Conservation (phyloP, 805 yeast genomes). For the Metschnikowia henanensis region DNA sequence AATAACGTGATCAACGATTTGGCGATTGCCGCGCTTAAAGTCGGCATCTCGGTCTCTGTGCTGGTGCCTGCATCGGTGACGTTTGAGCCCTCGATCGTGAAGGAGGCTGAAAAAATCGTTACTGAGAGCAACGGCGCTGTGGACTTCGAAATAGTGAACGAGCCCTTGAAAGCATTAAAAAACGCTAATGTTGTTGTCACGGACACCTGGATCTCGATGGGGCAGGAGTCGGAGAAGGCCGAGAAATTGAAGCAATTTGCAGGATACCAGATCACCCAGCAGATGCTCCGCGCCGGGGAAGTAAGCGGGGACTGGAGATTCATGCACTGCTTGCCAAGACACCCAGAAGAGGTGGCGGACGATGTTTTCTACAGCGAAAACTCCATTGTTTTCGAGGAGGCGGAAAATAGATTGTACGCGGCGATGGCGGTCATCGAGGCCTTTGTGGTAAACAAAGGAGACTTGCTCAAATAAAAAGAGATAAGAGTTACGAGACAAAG, state of each 20-base stretch:
- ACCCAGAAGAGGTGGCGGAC: conserved; percentile 90
- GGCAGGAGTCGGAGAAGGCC: conserved; percentile 81
- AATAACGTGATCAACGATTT: conserved; percentile 95
- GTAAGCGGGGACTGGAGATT: conserved; percentile 75
- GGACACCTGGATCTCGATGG: conserved; percentile 98
- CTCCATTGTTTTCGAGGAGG: conserved; percentile 91
- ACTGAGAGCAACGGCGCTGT: conserved; percentile 45
- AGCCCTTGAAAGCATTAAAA: conserved; percentile 72
- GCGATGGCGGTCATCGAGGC: conserved; percentile 93
- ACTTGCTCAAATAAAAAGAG: conserved; percentile 12
- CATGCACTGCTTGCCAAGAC: conserved; percentile 98
- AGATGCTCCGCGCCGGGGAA: conserved; percentile 57
- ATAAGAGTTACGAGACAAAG: not conserved
- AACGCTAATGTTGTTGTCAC: conserved; percentile 85
- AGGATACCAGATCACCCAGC: conserved; percentile 81
- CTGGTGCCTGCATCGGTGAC: conserved; percentile 82
- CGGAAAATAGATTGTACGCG: conserved; percentile 94
- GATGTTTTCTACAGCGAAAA: conserved; percentile 81
- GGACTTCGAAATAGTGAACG: conserved; percentile 59
- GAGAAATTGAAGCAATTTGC: conserved; percentile 75
- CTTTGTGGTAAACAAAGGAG: conserved; percentile 63
- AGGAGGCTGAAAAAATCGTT: conserved; percentile 48
- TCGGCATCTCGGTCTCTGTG: conserved; percentile 78
- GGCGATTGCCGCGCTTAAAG: conserved; percentile 80
- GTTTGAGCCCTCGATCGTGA: conserved; percentile 54